Base-by-base conservation (phyloP, 225 moss, liverwort and hornwort species). In the Sphagnum tenellum region DNA sequence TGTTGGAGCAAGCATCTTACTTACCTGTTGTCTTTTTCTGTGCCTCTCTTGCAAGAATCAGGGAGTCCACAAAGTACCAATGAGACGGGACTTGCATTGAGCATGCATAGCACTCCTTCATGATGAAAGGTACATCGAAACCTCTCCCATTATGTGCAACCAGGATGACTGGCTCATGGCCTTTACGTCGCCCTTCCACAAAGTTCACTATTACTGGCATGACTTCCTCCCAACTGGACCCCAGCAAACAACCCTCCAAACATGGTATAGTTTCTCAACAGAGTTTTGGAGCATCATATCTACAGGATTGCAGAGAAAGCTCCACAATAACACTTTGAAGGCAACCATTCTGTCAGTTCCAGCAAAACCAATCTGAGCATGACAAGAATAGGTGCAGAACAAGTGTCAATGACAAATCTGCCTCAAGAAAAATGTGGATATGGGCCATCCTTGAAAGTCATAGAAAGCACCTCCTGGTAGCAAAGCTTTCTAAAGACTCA, bases 121-220 rank as follows among this genome's bases (percentile, higher is more conserved):
- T 80, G 47, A 98, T 86, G 71, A 98, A 93, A 13, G 98, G 98
- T 65, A 98, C 93, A 80, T 98, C 98, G 60, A 98, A 98, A 54
- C 79, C 78, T 72, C 79, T 93, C 12, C 89, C 98, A 61, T 98
- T 98, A 74, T 98, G 98, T 58, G 98, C 98, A 71, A 98, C 80
- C 62, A 98, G 77, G 45, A 98, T 79, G 64, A 93, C 87, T 53
- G 69, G 74, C 56, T 81, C 85, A 10, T 85, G 61, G 48, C 88
- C 84, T 71, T 73, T 87, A 65, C 92, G 82, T 68, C 96, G 78
- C 72, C 81, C 81, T 75, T 90, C 92, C 48, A 93, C 96, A 59
- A 98, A 98, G 64, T 93, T 79, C 65, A 98, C 63, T 63, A 98
- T 79, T 11, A 89, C 87, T 65, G 77, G 75, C 73, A 85, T 90